Evolutionary conservation across 2,329 filamentous ascomycete species (phyloP).

Genomic region (Curvularia eragrostidis): DNA sequence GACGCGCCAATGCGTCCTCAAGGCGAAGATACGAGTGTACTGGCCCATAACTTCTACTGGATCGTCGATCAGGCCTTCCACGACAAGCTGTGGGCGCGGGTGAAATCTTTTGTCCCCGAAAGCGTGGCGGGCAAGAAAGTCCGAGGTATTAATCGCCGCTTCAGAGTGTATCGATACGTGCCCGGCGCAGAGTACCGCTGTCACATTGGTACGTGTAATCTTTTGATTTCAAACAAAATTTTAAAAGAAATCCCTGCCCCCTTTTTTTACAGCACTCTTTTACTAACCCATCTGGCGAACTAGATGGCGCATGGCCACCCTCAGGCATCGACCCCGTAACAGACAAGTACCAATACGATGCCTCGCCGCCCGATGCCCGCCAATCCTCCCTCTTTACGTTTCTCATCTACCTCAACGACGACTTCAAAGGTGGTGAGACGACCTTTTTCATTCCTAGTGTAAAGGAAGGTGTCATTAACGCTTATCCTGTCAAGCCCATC

Average conservation of each 20-base stretch:
- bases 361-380: constrained; percentile 64
- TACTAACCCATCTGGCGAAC: not conserved
- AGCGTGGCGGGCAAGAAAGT: constrained; percentile 63
- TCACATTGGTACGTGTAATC: constrained; percentile 60
- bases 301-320: constrained; percentile 74
- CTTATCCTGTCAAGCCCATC: constrained; percentile 71
- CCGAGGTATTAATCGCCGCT: constrained; percentile 71
- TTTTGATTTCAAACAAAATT: not conserved
- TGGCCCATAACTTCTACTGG: constrained; percentile 79
- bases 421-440: constrained; percentile 74
- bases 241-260: too few species aligned
- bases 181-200: constrained; percentile 74
- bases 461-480: constrained; percentile 70
- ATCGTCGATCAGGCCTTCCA: constrained; percentile 69
- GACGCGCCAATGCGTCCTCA: constrained; percentile 72
- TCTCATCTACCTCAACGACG: constrained; percentile 72
- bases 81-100: constrained; percentile 67
- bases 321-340: constrained; percentile 65
- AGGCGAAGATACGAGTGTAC: constrained; percentile 66
- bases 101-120: constrained; percentile 64
- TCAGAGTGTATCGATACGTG: constrained; percentile 75
- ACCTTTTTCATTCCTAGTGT: constrained; percentile 72
- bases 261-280: too few species aligned
- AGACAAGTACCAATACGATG: constrained; percentile 70
- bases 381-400: constrained; percentile 75